These are phyloP conservation scores for Plantago ovata DNA, from an alignment of 257 asterid species.

Conservation along the genomic window DNA sequence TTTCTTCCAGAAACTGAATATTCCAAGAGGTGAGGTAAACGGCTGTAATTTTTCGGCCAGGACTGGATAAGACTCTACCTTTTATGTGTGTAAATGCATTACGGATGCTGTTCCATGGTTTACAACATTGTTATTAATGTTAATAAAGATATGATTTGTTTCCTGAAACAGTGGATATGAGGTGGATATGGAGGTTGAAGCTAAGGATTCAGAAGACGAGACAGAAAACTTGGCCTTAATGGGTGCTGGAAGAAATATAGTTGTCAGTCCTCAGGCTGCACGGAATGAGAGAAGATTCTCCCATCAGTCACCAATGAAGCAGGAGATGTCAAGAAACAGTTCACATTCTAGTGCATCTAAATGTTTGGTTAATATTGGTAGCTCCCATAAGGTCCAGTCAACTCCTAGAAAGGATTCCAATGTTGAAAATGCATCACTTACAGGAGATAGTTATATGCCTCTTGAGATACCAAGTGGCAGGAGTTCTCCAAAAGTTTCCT, in stretches of 20 bases:
- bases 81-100: neutral
- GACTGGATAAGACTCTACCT: neutral
- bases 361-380: conserved; percentile 25
- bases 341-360: conserved; percentile 28
- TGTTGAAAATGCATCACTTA: conserved; percentile 17
- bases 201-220: conserved; percentile 94
- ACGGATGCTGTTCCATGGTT: conserved; percentile 1
- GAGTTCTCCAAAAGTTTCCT: conserved; percentile 29
- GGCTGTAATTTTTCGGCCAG: neutral
- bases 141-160: conserved; percentile 10
- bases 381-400: conserved; percentile 22
- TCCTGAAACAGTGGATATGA: conserved; percentile 62
- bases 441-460: conserved; percentile 24
- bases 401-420: conserved; percentile 32
- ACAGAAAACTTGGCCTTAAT: conserved; percentile 39
- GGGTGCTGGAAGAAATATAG: conserved; percentile 26
- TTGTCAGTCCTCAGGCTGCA: conserved; percentile 35
- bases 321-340: conserved; percentile 31
- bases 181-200: conserved; percentile 78
- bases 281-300: conserved; percentile 23
- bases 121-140: neutral
- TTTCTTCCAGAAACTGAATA: conserved; percentile 81
- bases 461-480: conserved; percentile 29
- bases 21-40: conserved; percentile 55
- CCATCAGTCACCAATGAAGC: conserved; percentile 32